Conservation (phyloP, 148 eudicot species). For the Talinum fruticosum region DNA sequence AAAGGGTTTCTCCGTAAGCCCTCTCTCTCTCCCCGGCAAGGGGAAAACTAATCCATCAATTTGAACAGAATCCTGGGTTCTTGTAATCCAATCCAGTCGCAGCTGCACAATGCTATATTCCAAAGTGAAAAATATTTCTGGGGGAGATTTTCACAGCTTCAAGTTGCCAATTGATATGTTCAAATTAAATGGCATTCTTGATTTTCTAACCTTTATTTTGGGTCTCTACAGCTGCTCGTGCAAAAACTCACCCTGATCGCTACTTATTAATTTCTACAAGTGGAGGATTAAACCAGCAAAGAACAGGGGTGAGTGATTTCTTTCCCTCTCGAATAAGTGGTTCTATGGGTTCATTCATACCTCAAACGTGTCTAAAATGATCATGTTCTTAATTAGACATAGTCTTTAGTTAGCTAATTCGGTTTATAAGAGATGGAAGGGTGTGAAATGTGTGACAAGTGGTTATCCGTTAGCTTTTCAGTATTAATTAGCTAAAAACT, state of each 20-base stretch:
- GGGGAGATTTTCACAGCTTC: background rate
- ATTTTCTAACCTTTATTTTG: constrained; percentile 3
- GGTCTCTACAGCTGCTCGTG: constrained; percentile 46
- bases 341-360: background rate
- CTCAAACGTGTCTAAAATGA: background rate
- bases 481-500: background rate
- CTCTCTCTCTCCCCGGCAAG: background rate
- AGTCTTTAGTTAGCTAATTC: background rate
- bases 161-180: background rate
- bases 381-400: background rate
- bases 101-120: background rate
- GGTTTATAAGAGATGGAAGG: constrained; percentile 7
- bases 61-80: background rate
- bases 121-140: background rate
- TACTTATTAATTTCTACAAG: constrained; percentile 79
- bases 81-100: background rate
- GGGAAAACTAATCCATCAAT: background rate
- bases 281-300: constrained; percentile 91
- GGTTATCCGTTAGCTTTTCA: background rate
- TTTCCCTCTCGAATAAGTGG: background rate
- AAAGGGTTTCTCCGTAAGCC: constrained; percentile 44
- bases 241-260: constrained; percentile 53
- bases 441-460: background rate
- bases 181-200: background rate
- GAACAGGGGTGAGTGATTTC: constrained; percentile 72